phyloP scores from a whole-genome alignment of 768 basidiomycete species.

The Mycena albidolilacea region DNA sequence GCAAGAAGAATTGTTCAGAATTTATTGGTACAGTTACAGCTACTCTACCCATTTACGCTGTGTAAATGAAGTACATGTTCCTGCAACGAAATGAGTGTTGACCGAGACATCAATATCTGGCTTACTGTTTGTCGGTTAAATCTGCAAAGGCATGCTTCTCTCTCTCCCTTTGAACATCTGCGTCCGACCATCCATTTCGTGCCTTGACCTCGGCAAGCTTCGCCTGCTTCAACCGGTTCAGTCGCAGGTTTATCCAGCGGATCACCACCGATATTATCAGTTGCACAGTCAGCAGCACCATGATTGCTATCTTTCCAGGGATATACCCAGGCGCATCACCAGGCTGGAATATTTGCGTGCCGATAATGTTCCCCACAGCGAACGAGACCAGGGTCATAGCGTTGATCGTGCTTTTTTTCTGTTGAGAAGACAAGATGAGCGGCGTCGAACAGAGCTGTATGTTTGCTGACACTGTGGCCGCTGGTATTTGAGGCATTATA shows the following conservation, averaged over 20 bases:
- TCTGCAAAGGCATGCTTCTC: slow-evolving; percentile 76
- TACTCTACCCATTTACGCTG: slow-evolving; percentile 50
- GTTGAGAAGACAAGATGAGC: neutral
- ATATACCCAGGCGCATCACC: slow-evolving; percentile 75
- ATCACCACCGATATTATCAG: slow-evolving; percentile 63
- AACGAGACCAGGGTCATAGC: slow-evolving; percentile 71
- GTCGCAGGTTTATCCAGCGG: slow-evolving; percentile 67
- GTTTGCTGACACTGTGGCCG: slow-evolving; percentile 60
- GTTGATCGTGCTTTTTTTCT: slow-evolving; percentile 77
- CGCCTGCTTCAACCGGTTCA: slow-evolving; percentile 64
- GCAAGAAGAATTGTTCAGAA: neutral
- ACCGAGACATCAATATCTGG: neutral
- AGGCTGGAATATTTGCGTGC: slow-evolving; percentile 74
- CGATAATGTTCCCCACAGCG: slow-evolving; percentile 72
- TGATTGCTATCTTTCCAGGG: slow-evolving; percentile 77
- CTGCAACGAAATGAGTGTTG: slow-evolving; percentile 46
- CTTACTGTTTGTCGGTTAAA: slow-evolving; percentile 73
- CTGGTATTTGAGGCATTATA: slow-evolving; percentile 77
- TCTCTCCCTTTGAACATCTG: slow-evolving; percentile 69
- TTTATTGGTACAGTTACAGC: neutral
- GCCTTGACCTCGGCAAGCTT: slow-evolving; percentile 60
- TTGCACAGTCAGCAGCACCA: slow-evolving; percentile 70
- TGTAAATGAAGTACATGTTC: slow-evolving; percentile 74
- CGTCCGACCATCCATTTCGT: slow-evolving; percentile 69
- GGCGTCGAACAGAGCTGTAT: neutral